Evolutionary conservation across 768 basidiomycete genomes (phyloP).

Genomic region (Calvatia gigantea): DNA sequence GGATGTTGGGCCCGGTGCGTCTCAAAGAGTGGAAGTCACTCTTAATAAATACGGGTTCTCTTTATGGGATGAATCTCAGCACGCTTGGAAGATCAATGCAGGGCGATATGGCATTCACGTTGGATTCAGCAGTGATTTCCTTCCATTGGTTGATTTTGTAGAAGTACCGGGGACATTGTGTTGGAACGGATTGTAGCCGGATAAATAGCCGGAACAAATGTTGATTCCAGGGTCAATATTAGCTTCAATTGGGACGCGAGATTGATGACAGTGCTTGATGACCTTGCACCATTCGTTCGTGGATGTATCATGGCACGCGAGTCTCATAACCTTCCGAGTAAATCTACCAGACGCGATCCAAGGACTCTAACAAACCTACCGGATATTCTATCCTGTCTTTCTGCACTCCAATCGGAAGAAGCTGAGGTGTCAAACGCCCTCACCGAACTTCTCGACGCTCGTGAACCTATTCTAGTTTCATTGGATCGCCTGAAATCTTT

Average conservation of each 20-base stretch:
- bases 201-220: background rate
- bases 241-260: no score
- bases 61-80: conserved; percentile 48
- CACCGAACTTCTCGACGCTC: conserved; percentile 63
- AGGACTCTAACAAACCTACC: conserved; percentile 55
- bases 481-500: conserved; percentile 60
- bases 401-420: conserved; percentile 74
- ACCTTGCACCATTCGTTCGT: background rate
- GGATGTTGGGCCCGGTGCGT: conserved; percentile 46
- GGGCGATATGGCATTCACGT: conserved; percentile 50
- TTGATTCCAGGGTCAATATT: no score
- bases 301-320: conserved; percentile 4
- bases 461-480: conserved; percentile 61
- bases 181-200: conserved; percentile 30
- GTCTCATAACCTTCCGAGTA: background rate
- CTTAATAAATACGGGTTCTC: conserved; percentile 71
- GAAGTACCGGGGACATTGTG: conserved; percentile 19
- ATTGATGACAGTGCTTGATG: no score
- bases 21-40: conserved; percentile 33
- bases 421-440: conserved; percentile 72
- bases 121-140: conserved; percentile 34
- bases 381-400: conserved; percentile 73
- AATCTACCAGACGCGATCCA: conserved; percentile 25
- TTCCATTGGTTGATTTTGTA: conserved; percentile 23
- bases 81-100: conserved; percentile 45